These are phyloP conservation scores for Drosera spatulata DNA, from an alignment of 179 eudicot species.

Conservation along the genomic window DNA sequence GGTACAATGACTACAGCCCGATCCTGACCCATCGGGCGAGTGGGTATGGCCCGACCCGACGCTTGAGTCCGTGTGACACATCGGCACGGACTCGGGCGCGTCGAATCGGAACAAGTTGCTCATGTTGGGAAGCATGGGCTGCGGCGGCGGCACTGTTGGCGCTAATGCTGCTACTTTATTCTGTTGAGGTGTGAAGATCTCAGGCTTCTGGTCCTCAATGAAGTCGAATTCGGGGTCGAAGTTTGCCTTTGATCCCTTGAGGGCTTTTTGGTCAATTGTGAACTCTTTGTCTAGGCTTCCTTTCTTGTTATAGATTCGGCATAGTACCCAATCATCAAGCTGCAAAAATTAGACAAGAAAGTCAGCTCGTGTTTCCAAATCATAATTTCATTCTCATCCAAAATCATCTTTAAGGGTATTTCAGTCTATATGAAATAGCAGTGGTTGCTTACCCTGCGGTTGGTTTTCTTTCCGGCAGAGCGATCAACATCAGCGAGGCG, in stretches of 20 bases:
- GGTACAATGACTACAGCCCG: too few species aligned
- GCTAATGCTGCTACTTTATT: constrained; percentile 18
- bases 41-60: constrained; percentile 29
- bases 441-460: too few species aligned
- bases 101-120: constrained; percentile 33
- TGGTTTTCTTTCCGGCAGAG: too few species aligned
- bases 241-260: constrained; percentile 7
- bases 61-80: constrained; percentile 41
- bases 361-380: too few species aligned
- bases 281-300: constrained; percentile 42
- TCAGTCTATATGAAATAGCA: too few species aligned
- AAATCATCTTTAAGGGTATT: too few species aligned
- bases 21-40: constrained; percentile 11
- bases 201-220: constrained; percentile 18
- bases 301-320: constrained; percentile 86
- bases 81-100: constrained; percentile 44
- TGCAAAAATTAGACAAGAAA: constrained; percentile 6
- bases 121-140: constrained; percentile 3
- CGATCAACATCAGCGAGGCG: too few species aligned
- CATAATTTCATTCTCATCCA: too few species aligned
- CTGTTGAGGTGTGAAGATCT: constrained; percentile 15
- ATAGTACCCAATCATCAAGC: constrained; percentile 89
- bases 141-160: not conserved
- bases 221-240: too few species aligned
- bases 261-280: constrained; percentile 16